Base-by-base conservation (phyloP, 2,329 filamentous ascomycete species). In the Aulographum hederae region DNA sequence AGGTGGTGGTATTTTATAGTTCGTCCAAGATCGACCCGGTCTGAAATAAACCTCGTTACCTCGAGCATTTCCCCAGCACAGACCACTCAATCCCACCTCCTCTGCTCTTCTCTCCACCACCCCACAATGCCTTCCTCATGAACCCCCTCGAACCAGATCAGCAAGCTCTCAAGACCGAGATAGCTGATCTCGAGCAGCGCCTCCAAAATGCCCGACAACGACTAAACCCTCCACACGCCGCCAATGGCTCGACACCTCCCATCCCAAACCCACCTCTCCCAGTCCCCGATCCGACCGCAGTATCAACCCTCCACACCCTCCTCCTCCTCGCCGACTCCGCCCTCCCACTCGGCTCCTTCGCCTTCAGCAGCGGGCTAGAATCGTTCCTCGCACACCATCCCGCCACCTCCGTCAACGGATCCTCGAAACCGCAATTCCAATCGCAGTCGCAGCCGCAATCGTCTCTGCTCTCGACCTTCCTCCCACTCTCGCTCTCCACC, bases 321-420 rank as follows among this genome's bases (percentile, higher is more conserved):
- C 15, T 28, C 10, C 11, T 28, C 27, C 27, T 28, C 27, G 11
- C 27, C 27, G 27, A 28, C 27, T 28, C 27, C 8, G 27, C 27
- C 15, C 27, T 28, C 11, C 27, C 27, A 23, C 28, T 31, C 32
- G 28, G 27, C 21, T 29, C 21, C 28, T 28, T 28, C 27, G 18
- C 20, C 32, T 25, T 31, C 28, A 10, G 73, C 58, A 78, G 71
- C 42, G 79, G 79, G 3, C 66, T 89, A 12, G 80, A 89, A 56
- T 86, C 79, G 26, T 86, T 77, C 51, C 69, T 85, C 13, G 74
- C 76, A 3, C 80, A 89, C 57, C 61, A 61, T 4, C 33, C 17
- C 40, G 34, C 20, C 32, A 21, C 34, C 39, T 4, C 51, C 49
- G n/a, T n/a, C n/a, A n/a, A n/a, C n/a, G n/a, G n/a, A n/a, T 26